Conservation (phyloP, 345 rosid genomes). For the Eucalyptus curtisii region DNA sequence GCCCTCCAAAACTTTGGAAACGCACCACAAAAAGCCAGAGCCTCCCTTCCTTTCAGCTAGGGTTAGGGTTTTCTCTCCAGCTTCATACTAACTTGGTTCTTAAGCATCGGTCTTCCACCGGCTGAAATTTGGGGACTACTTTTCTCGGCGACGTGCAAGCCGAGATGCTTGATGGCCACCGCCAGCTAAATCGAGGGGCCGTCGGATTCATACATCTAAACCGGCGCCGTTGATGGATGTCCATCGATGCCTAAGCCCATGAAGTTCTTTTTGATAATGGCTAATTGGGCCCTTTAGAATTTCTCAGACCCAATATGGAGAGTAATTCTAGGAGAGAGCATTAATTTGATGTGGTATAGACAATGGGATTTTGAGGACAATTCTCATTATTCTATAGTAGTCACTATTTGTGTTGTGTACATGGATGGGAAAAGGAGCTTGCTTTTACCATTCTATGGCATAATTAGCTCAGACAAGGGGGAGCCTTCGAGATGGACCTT, state of each 20-base stretch:
- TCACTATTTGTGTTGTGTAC: not conserved
- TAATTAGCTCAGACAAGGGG: not conserved
- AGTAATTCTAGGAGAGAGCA: not conserved
- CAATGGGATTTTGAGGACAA: not conserved
- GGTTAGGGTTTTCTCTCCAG: not conserved
- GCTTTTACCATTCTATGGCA: not conserved
- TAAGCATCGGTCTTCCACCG: not conserved
- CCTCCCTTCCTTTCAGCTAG: constrained; percentile 1
- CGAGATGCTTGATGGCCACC: not conserved
- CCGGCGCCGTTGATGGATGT: not conserved
- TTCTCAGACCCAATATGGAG: not conserved
- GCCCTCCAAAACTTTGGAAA: constrained; percentile 10
- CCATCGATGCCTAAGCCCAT: not conserved
- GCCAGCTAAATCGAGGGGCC: not conserved
- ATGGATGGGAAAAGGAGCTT: not conserved
- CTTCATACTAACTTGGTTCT: not conserved
- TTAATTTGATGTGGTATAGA: not conserved
- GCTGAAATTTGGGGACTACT: too few relatives aligned
- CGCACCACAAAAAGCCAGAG: not conserved
- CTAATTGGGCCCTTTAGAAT: not conserved
- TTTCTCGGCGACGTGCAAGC: too few relatives aligned
- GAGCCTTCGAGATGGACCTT: not conserved
- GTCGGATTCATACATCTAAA: not conserved
- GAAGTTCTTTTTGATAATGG: not conserved
- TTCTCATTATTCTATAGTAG: not conserved